Base-by-base conservation (phyloP, 2,329 filamentous ascomycete species). In the Beauveria varroae region DNA sequence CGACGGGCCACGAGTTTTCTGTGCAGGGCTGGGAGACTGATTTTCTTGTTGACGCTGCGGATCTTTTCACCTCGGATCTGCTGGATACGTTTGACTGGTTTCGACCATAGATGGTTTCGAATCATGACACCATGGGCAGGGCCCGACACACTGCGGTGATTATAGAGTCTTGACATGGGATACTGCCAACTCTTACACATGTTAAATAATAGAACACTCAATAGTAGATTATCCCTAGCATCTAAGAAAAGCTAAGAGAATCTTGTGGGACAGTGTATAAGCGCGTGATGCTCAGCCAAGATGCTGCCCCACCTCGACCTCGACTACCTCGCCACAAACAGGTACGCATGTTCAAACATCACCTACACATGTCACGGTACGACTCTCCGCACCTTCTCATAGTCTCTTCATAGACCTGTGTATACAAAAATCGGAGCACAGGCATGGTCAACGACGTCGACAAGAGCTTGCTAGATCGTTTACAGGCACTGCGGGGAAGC, bases 401-500 rank as follows among this genome's bases (percentile, higher is more conserved):
- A 8, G 16, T 8, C 34, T 20, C 30, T 9, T 26, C 10, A 3
- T 28, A 49, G 6, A 43, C 9, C 20, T 30, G 10, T 5, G 6
- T 7, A 40, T 40, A 16, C 3, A 57, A 34, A 5, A 43, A 14
- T 9, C 3, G 10, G 24, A 10, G 8, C 20, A 49, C 1, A 6
- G 40, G 24, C 34, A 76, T 76, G 74, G 67, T 71, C 7, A 67
- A 72, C 63, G 69, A 72, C 40, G 60, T 74, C 34, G 81, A 84
- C 65, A 76, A 73, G 63, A 78, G 77, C 22, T 72, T 86, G 26
- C 71, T 85, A 24, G 78, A 81, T 61, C 78, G 83, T 34, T 74
- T 86, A 34, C 82, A 82, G 57, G 82, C 82, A 10, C 72, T 86
- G 43, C 70, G 73, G 53, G 73, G 72, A 66, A 77, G 78, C 69